Evolutionary conservation across 176 grass and related monocot species (phyloP), one percentile per base, ranked within the genome.

Genomic region (Rhynchospora breviuscula): DNA sequence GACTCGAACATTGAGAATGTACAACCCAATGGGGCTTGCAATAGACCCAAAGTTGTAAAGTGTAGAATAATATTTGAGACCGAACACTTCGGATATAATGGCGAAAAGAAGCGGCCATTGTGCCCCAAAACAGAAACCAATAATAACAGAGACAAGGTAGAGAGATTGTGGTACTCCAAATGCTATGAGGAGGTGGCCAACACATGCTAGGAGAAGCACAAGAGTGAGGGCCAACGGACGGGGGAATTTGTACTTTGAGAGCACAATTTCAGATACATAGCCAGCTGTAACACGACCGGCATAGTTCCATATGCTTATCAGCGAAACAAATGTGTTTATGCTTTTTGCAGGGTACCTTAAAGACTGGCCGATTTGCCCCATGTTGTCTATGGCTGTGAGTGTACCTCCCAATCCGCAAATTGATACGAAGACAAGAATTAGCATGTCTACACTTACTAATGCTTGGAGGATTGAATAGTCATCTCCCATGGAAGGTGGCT

Each of bases 231-330:
- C 89, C 2, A 98, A 89, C 0, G 95, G 95, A 2, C 95, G 84
- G 1, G 95, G 92, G 31, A 98, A 85, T 58, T 68, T 51, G 89
- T 93, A 93, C 3, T 85, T 89, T 3, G 86, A 10, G 17, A 98
- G 89, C 23, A 94, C 85, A 63, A 94, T 83, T 84, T 97, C 91
- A 0, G 94, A 97, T 25, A 33, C 91, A 65, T 90, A 97, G 2
- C 94, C 94, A 7, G 94, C 81, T 0, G 91, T 54, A 3, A 93
- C 94, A 58, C 94, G 91, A 3, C 94, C 94, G 14, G 94, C 94
- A 87, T 97, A 97, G 91, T 93, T 97, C 91, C 94, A 97, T 82
- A 97, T 93, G 84, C 94, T 97, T 86, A 97, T 87, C 3, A 97
- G 89, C 0, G 94, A 91, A 14, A 93, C 94, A 79, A 97, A 89